Conservation (phyloP, 192 early-diverging fungal genomes). For the Coemansia sp. region DNA sequence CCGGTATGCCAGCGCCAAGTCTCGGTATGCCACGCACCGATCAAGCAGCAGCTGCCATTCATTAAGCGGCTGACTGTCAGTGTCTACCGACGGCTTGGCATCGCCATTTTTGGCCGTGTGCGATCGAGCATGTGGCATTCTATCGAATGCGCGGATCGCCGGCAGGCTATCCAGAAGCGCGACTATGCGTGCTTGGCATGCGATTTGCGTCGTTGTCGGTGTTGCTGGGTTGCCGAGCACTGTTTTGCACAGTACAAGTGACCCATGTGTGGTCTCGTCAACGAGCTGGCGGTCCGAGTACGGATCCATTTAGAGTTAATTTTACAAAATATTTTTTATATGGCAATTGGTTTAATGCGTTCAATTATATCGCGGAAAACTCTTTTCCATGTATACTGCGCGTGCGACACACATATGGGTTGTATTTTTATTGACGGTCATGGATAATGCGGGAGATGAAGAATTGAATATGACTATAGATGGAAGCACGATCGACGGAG, state of each 20-base stretch:
- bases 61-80: background rate
- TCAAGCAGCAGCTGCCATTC: background rate
- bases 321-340: too few relatives aligned
- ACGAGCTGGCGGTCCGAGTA: constrained; percentile 11
- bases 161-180: constrained; percentile 8
- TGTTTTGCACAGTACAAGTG: constrained; percentile 3
- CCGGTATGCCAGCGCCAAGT: constrained; percentile 12
- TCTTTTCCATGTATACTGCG: too few relatives aligned
- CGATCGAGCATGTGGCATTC: background rate
- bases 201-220: background rate
- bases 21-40: constrained; percentile 3
- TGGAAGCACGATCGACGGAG: too few relatives aligned
- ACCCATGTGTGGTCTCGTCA: background rate
- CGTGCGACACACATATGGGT: too few relatives aligned
- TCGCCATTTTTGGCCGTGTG: background rate
- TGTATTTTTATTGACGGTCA: too few relatives aligned
- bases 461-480: too few relatives aligned
- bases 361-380: too few relatives aligned
- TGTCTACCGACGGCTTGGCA: too few relatives aligned
- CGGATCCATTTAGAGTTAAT: background rate
- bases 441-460: too few relatives aligned
- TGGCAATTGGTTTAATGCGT: too few relatives aligned
- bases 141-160: constrained; percentile 6
- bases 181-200: constrained; percentile 8
- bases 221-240: background rate